Conservation (phyloP, 495 filamentous ascomycete genomes). For the Gamarada debralockiae region DNA sequence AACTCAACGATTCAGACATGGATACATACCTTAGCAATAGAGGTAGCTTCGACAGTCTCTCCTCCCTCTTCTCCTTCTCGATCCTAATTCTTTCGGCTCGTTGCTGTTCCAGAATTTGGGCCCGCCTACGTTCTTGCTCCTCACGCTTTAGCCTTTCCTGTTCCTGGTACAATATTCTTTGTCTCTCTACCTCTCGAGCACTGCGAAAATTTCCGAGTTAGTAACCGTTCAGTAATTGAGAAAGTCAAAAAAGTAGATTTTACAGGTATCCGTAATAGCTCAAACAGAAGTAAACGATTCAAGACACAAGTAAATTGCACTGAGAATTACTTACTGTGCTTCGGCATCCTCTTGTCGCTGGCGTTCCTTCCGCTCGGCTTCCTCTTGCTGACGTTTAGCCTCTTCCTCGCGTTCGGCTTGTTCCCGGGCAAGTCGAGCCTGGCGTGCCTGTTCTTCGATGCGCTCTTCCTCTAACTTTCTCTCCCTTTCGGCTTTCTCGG, state of each 20-base stretch:
- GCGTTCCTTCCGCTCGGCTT: constrained; percentile 36
- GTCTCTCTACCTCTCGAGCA: constrained; percentile 32
- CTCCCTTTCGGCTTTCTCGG: constrained; percentile 29
- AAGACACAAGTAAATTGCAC: too few relatives aligned
- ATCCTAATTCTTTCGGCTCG: constrained; percentile 27
- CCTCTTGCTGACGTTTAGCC: constrained; percentile 33
- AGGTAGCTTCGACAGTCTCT: too few relatives aligned
- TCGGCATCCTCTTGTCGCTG: constrained; percentile 36
- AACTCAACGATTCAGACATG: too few relatives aligned
- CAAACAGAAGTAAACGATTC: too few relatives aligned
- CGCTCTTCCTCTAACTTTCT: constrained; percentile 24
- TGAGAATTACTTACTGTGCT: constrained; percentile 15
- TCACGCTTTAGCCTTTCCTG: constrained; percentile 43
- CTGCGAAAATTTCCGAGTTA: too few relatives aligned
- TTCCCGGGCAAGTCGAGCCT: constrained; percentile 40
- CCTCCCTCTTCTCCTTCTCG: constrained; percentile 40
- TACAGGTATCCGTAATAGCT: too few relatives aligned
- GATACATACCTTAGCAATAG: too few relatives aligned
- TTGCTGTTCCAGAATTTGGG: constrained; percentile 39
- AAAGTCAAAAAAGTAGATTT: too few relatives aligned
- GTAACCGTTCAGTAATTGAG: too few relatives aligned
- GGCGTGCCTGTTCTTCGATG: constrained; percentile 24
- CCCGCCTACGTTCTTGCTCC: constrained; percentile 51
- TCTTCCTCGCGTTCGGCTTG: constrained; percentile 38
- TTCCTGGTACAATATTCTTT: constrained; percentile 27